Evolutionary conservation across 1,284 basidiomycete species (phyloP), one percentile per base, ranked within the genome.

Genomic region (Fomitopsis pinicola): DNA sequence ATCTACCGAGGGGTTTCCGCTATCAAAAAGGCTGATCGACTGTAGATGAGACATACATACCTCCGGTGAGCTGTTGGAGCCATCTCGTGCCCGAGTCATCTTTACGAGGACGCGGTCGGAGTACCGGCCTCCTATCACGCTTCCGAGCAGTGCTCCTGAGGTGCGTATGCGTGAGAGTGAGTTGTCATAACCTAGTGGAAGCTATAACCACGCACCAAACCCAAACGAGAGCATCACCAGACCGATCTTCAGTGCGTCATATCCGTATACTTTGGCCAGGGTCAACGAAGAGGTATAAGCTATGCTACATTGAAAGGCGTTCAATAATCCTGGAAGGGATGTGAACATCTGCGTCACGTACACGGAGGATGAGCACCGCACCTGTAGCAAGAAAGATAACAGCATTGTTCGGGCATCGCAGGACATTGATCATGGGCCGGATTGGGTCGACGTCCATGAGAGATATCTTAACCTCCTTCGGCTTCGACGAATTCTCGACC

Each of bases 171-270:
- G 14, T 15, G 14, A 38, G 53, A 35, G 12, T 19, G 46, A 26
- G 36, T 57, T 26, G 33, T 38, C 12, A 19, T 14, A 26, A 3
- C 46, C 28, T 15, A n/a, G 19, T 7, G 26, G 4, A 48, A 3
- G n/a, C 14, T 57, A 26, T 61, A 59, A 12, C 2, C 4, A 67
- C 79, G 28, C 64, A 85, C 89, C 89, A 7, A 81, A 64, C 42
- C 93, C 94, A 64, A 87, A 91, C 0, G 88, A 76, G 22, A 96
- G 80, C 8, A 94, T 80, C 5, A 92, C 84, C 28, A 94, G 73
- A 15, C 93, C 93, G 59, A 91, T 85, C 57, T 85, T 78, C 3
- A 95, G 76, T 0, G 94, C 78, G 58, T 85, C 77, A 72, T 89
- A 94, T 33, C 81, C 73, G 68, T 95, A 95, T 6, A 80, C 76